These are phyloP conservation scores for Musa schizocarpa DNA, from an alignment of 176 grass and related monocot species.

Conservation along the genomic window DNA sequence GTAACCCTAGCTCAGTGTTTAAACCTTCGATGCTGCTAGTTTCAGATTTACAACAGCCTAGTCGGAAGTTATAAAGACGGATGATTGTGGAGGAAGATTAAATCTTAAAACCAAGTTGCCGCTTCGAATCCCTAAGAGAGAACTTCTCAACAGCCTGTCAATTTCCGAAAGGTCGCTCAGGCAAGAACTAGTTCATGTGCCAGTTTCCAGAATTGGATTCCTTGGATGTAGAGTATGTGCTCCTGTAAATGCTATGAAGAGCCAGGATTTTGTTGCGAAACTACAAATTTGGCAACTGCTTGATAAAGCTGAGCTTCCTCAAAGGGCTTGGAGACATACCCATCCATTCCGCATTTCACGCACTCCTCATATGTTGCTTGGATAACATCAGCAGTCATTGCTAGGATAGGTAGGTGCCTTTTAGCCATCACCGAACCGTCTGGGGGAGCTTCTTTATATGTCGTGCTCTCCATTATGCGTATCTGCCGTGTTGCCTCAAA, in stretches of 20 bases:
- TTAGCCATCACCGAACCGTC: conserved; percentile 7
- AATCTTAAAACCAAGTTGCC: background rate
- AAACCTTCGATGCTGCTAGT: background rate
- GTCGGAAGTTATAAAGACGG: background rate
- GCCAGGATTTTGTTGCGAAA: conserved; percentile 4
- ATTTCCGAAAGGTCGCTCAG: background rate
- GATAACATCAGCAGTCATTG: conserved; percentile 96
- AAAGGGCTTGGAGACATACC: conserved; percentile 91
- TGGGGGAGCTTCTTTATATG: conserved; percentile 26
- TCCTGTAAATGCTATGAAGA: background rate
- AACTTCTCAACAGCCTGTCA: no score
- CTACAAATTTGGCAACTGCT: conserved; percentile 72
- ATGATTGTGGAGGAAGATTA: background rate
- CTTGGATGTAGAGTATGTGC: background rate
- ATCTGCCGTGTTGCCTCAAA: conserved; percentile 80
- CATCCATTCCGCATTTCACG: conserved; percentile 80
- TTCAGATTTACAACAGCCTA: conserved; percentile 5
- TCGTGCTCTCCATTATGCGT: conserved; percentile 54
- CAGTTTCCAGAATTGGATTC: background rate
- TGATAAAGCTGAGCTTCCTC: conserved; percentile 85
- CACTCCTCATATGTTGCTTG: conserved; percentile 88
- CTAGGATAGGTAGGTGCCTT: conserved; percentile 65
- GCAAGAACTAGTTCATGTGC: background rate
- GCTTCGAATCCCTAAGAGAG: no score
- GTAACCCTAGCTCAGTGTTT: background rate